These are phyloP conservation scores for Leptographium procerum DNA, from an alignment of 2,329 filamentous ascomycete genomes.

Conservation along the genomic window DNA sequence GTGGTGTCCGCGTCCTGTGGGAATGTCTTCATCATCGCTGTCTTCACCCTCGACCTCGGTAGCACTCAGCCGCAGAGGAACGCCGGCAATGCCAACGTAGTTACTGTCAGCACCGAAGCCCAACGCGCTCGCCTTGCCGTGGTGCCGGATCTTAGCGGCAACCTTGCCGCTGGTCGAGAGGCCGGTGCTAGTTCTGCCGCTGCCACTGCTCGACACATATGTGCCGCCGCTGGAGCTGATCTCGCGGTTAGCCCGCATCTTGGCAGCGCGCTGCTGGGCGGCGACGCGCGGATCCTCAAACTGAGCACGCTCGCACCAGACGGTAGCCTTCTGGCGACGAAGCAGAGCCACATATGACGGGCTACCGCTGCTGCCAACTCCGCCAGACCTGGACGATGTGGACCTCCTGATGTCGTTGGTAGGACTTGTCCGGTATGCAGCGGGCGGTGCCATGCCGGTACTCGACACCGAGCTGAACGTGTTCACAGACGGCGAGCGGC, in stretches of 20 bases:
- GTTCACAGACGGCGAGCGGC: slow-evolving; percentile 54
- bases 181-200: slow-evolving; percentile 49
- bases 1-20: slow-evolving; percentile 43
- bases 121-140: slow-evolving; percentile 66
- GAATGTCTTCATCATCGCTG: slow-evolving; percentile 59
- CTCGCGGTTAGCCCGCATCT: slow-evolving; percentile 75
- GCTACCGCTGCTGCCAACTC: slow-evolving; percentile 16
- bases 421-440: slow-evolving; percentile 43
- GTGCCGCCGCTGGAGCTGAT: slow-evolving; percentile 52
- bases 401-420: slow-evolving; percentile 58
- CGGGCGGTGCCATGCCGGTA: slow-evolving; percentile 36
- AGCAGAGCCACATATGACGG: slow-evolving; percentile 91
- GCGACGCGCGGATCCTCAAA: slow-evolving; percentile 77
- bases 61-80: slow-evolving; percentile 86
- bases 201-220: slow-evolving; percentile 30
- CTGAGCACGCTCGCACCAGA: slow-evolving; percentile 94
- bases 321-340: slow-evolving; percentile 91
- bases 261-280: slow-evolving; percentile 76
- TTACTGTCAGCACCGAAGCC: slow-evolving; percentile 70
- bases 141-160: slow-evolving; percentile 77
- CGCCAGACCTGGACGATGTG: slow-evolving; percentile 65
- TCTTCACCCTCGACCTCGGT: slow-evolving; percentile 88
- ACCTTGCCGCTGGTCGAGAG: slow-evolving; percentile 51
- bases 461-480: slow-evolving; percentile 58
- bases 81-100: slow-evolving; percentile 62